Base-by-base conservation (phyloP, 306 rosid genomes). In the Vachellia collinsii region DNA sequence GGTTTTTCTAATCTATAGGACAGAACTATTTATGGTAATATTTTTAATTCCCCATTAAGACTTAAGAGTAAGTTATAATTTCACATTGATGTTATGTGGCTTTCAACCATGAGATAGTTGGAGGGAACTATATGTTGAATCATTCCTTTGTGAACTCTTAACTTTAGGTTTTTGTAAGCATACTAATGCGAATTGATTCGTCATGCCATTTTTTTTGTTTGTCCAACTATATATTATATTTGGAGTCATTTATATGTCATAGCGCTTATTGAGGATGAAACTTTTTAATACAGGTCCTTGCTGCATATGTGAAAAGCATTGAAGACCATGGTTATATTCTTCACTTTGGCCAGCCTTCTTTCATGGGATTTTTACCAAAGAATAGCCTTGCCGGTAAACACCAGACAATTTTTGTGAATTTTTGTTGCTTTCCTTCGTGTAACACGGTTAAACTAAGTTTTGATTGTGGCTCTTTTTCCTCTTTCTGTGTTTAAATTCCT, bases 281-380 rank as follows among this genome's bases (percentile, higher is more conserved):
- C 39, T 78, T 74, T 59, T 13, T 48, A 67, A 76, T 88, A 66
- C 93, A 95, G 98, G 94, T 95, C 75, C 86, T 93, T 71, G 71
- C 89, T 69, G 92, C 98, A 73, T 95, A 93, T 77, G 91, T 95
- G 66, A 95, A 92, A 85, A 95, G 99, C 84, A 83, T 93, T 64
- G 97, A 95, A 87, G 99, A 95, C 76, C 98, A 95, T 86, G 99
- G 99, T 66, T 95, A 86, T 86, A 92, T 93, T 87, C 99, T 95
- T 89, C 93, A 93, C 89, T 95, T 91, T 92, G 99, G 99, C 70
- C 71, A 86, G 78, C 50, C 96, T 76, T 91, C 92, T 68, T 95
- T 95, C 84, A 85, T 70, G 54, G 99, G 98, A 69, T 95, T 95
- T 77, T 84, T 95, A 84, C 94, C 92, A 22, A 93, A 86, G 81